A percentile compares a stretch with the other conserved stretches of the same genome.
These are phyloP conservation scores for Verticillium zaregamsianum DNA, from an alignment of 2,329 filamentous ascomycete genomes.

Conservation along the genomic window DNA sequence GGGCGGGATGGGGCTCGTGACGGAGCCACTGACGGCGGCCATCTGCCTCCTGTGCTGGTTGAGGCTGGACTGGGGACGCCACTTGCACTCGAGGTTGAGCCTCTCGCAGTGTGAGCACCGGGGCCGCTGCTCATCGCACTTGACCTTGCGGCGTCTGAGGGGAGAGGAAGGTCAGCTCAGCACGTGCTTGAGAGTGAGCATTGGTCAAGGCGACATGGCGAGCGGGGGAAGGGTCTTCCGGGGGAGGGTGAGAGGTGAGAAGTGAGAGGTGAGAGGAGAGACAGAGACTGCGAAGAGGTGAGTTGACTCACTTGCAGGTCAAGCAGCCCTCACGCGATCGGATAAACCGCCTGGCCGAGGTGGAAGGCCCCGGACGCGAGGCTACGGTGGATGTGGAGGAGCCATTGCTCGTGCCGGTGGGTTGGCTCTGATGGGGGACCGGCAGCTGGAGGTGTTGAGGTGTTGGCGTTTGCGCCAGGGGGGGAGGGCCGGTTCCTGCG, in stretches of 20 bases:
- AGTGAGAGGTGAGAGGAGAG: background rate
- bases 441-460: background rate
- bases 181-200: background rate
- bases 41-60: constrained; percentile 12
- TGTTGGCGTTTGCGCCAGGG: background rate
- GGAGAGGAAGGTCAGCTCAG: constrained; percentile 4
- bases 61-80: constrained; percentile 29
- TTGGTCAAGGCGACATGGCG: background rate
- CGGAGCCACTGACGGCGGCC: constrained; percentile 15
- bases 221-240: background rate
- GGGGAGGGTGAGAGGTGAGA: background rate
- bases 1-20: constrained; percentile 12
- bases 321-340: constrained; percentile 38
- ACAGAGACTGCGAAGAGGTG: background rate
- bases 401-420: background rate
- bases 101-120: constrained; percentile 49
- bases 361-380: background rate
- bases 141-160: constrained; percentile 45
- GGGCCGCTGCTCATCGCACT: constrained; percentile 50
- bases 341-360: constrained; percentile 7
- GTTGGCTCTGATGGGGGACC: background rate
- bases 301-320: constrained; percentile 37
- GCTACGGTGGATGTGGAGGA: background rate
- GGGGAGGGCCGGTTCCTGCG: background rate
- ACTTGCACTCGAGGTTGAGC: constrained; percentile 48